Base-by-base conservation (phyloP, 2,329 filamentous ascomycete genomes). In the Fusarium sp. region DNA sequence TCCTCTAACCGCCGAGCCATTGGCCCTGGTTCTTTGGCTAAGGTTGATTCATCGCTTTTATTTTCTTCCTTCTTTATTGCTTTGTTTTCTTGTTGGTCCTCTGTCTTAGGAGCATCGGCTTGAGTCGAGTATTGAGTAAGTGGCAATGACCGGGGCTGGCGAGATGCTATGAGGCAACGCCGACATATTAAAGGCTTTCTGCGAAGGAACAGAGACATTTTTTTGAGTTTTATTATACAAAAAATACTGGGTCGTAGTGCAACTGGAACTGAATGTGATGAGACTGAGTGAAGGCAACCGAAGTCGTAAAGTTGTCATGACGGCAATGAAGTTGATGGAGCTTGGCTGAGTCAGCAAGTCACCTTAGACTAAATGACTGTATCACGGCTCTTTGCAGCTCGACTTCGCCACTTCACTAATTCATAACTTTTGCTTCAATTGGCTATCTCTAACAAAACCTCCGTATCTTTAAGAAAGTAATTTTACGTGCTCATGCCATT, bases 1-100 rank as follows among this genome's bases (percentile, higher is more conserved):
- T 89, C 82, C 60, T 86, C 80, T 10, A 91, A 80, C 17, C 86
- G 85, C 36, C 86, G 82, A 10, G 85, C 78, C 83, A 90, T 83
- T 23, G 84, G 77, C 1, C 85, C 84, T 5, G 59, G 64, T 44
- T 77, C 74, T 12, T 65, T 73, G 8, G 26, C 24, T 3, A 49
- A 15, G 2, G 4, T 11, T 1, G 17, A 3, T 8, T 26, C 17
- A 52, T 43, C 15, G 17, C 3, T 20, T 14, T 40, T 28, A 54
- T 3, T 1, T 5, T 65, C 23, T 9, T 40, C 30, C 14, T 57
- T 47, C n/a, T 59, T 42, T 6, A 21, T 14, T 6, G 45, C 34
- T 2, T 47, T 47, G 11, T 62, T 46, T 15, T 45, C 48, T 19
- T 55, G 58, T 48, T 53, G 30, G 7, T 36, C 12, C 24, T 61